Evolutionary conservation across 257 asterid genomes (phyloP).

Genomic region (Solanum bulbocastanum): DNA sequence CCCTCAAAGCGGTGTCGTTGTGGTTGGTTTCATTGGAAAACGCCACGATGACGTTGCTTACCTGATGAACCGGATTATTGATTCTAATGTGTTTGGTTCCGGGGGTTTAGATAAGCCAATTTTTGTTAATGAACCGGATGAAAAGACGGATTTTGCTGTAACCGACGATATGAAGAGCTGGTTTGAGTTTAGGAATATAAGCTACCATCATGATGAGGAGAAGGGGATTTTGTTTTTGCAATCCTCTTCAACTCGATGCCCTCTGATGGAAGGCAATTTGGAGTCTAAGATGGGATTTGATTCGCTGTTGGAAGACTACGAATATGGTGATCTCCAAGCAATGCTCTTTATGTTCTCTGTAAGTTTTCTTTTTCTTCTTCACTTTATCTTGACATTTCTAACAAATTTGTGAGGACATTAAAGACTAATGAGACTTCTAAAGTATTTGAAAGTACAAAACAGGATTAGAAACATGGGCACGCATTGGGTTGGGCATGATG

Average conservation of each 20-base stretch:
- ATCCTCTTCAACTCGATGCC: conserved; percentile 34
- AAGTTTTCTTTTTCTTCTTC: conserved; percentile 19
- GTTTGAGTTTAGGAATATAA: conserved; percentile 58
- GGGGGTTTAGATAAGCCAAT: conserved; percentile 51
- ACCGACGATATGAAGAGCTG: conserved; percentile 43
- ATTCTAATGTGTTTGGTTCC: conserved; percentile 70
- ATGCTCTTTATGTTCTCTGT: conserved; percentile 91
- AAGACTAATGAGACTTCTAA: not conserved
- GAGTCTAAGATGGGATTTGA: conserved; percentile 32
- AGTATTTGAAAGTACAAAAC: not conserved
- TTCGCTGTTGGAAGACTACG: conserved; percentile 48
- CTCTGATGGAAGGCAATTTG: conserved; percentile 12
- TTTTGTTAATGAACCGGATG: conserved; percentile 24
- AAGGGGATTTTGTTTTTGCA: conserved; percentile 73
- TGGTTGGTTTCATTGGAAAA: conserved; percentile 79
- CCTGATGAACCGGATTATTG: conserved; percentile 66
- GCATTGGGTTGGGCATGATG: not conserved
- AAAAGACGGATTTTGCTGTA: conserved; percentile 2
- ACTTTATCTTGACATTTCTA: not conserved
- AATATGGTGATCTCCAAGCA: conserved; percentile 75
- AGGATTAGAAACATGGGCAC: not conserved
- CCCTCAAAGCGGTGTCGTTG: conserved; percentile 54
- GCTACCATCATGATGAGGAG: conserved; percentile 51
- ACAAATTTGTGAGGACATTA: not conserved
- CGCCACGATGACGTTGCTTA: conserved; percentile 60